Evolutionary conservation across 2,329 filamentous ascomycete genomes (phyloP).

Genomic region (Epichloe brachyelytri): DNA sequence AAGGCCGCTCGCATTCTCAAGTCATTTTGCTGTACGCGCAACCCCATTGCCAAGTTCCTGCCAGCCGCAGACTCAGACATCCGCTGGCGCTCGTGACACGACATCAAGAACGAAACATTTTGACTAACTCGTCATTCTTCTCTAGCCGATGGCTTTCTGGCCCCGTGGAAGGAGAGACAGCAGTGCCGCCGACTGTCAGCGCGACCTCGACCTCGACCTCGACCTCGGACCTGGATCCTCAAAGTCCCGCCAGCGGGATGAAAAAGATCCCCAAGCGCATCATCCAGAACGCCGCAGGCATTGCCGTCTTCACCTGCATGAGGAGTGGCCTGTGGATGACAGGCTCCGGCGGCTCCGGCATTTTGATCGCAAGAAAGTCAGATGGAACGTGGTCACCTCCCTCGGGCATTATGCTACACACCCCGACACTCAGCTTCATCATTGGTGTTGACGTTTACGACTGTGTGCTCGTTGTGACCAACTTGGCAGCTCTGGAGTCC

Average conservation of each 20-base stretch:
- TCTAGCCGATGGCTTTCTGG: slow-evolving; percentile 43
- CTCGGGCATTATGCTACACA: slow-evolving; percentile 82
- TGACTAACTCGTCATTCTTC: slow-evolving; percentile 2
- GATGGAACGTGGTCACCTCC: slow-evolving; percentile 88
- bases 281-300: slow-evolving; percentile 76
- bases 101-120: background rate
- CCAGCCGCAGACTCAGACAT: background rate
- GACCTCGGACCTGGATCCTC: slow-evolving; percentile 22
- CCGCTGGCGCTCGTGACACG: background rate
- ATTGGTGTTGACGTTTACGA: slow-evolving; percentile 93
- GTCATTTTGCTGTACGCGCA: slow-evolving; percentile 67
- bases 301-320: slow-evolving; percentile 94
- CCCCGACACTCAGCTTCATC: slow-evolving; percentile 76
- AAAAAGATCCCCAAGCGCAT: slow-evolving; percentile 82
- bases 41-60: background rate
- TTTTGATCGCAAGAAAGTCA: slow-evolving; percentile 70
- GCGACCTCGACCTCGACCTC: slow-evolving; percentile 16
- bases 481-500: slow-evolving; percentile 66
- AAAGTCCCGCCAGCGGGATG: slow-evolving; percentile 38
- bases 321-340: slow-evolving; percentile 84
- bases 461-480: slow-evolving; percentile 87
- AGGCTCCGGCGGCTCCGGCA: slow-evolving; percentile 78
- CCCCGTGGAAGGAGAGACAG: slow-evolving; percentile 20
- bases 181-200: background rate
- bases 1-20: slow-evolving; percentile 82